Evolutionary conservation across 1,139 yeast genomes (phyloP), one percentile per base, ranked within the genome.

Genomic region (Yamadazyma membranifaciens): DNA sequence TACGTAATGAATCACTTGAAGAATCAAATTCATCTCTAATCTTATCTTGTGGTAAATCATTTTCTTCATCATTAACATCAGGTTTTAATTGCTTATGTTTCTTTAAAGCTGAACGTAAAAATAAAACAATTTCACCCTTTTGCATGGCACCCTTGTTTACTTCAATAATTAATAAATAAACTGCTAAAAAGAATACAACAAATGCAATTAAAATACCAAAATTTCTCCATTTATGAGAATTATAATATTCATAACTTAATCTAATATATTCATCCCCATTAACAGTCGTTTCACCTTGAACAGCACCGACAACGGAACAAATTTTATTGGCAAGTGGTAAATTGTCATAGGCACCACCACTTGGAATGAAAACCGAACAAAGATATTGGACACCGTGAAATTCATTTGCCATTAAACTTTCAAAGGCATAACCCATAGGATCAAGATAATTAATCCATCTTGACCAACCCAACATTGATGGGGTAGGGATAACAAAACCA

Each of bases 151-250:
- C 87, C 55, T 81, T 84, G 53, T 83, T 83, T 47, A 65, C 64
- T 63, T 84, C 91, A 46, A 82, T 78, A 45, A 80, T 71, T 9
- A 69, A 37, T 53, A 87, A 59, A 54, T 84, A 83, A 17, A 79
- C 66, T 34, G 52, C 49, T 38, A 83, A 63, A 62, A 84, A 83
- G 60, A 81, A 73, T 20, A 80, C 38, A 26, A 66, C 61, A 55
- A 75, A 85, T 1, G 71, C 87, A 44, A 81, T 44, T 33, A 75
- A 64, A 49, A 88, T 82, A 56, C 95, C 96, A 50, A 81, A 78
- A 56, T 88, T 83, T 67, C 96, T 81, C 96, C 96, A 88, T 55
- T 79, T 78, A 60, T 88, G 88, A n/a, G 63, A 43, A 51, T 75
- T 71, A 32, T 57, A 52, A 61, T 84, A 87, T 11, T 57, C 48